A percentile compares a stretch with the other conserved stretches of the same genome.
phyloP scores from a whole-genome alignment of 352 stramenopile species.

The Phytophthora sp. region DNA sequence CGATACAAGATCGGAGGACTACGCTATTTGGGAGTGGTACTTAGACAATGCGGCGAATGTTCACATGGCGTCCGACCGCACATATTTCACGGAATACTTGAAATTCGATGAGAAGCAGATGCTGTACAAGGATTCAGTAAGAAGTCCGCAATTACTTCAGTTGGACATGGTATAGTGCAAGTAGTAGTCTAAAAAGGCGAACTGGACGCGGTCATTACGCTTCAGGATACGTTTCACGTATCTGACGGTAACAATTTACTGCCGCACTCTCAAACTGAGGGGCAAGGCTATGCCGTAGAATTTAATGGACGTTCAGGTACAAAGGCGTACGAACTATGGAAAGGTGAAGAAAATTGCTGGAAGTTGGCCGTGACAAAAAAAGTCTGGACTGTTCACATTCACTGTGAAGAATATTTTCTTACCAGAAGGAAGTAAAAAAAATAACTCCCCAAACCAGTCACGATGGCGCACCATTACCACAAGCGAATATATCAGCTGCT shows the following conservation, averaged over 20 bases:
- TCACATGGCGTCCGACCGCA: too few relatives aligned
- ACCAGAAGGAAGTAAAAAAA: neutral
- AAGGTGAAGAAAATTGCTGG: neutral
- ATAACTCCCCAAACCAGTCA: neutral
- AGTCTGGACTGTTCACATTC: constrained; percentile 8
- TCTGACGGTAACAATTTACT: constrained; percentile 6
- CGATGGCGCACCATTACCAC: neutral
- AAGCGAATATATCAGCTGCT: neutral
- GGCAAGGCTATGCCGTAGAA: constrained; percentile 12
- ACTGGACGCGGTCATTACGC: neutral
- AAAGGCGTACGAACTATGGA: constrained; percentile 14
- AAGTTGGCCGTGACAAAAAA: constrained; percentile 1
- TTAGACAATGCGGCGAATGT: too few relatives aligned
- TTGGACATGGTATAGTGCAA: constrained; percentile 4
- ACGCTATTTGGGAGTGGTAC: too few relatives aligned
- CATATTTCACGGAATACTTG: too few relatives aligned
- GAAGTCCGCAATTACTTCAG: neutral
- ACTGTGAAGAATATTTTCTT: constrained; percentile 8
- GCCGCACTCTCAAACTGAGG: constrained; percentile 13
- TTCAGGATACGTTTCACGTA: constrained; percentile 3
- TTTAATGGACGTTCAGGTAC: constrained; percentile 4
- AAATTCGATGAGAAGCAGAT: too few relatives aligned
- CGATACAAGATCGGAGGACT: too few relatives aligned
- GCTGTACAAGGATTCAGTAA: constrained; percentile 14
- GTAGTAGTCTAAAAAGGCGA: neutral